Conservation (phyloP, 345 rosid genomes). For the Euphorbia lathyris region DNA sequence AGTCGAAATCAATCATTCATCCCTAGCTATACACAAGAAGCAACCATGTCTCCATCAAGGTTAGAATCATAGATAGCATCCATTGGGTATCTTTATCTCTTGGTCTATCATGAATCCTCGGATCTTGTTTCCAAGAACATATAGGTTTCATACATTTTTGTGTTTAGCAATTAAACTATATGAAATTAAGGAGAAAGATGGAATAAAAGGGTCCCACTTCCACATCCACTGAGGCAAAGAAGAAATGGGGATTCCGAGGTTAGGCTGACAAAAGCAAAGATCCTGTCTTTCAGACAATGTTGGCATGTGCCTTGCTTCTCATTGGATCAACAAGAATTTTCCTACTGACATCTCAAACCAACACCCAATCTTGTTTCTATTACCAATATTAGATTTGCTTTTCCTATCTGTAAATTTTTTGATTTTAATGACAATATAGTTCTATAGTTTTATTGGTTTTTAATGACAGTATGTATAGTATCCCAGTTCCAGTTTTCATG, state of each 20-base stretch:
- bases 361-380: conserved; percentile 7
- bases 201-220: no score
- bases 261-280: conserved; percentile 41
- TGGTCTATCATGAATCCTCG: no score
- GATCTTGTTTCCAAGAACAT: no score
- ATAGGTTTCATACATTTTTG: no score
- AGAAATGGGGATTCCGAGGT: conserved; percentile 23
- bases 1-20: no score
- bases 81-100: no score
- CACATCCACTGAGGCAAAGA: neutral
- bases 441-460: neutral
- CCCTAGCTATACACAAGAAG: no score
- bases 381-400: conserved; percentile 38
- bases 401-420: conserved; percentile 8
- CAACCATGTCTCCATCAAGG: no score
- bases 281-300: conserved; percentile 36
- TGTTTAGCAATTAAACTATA: no score
- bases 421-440: conserved; percentile 14
- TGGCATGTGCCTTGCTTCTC: conserved; percentile 45
- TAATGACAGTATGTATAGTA: neutral
- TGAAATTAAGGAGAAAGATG: no score
- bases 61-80: no score
- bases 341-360: conserved; percentile 26
- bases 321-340: conserved; percentile 29
- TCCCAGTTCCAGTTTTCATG: conserved; percentile 14